Conservation (phyloP, 2,329 filamentous ascomycete species). For the Chaetomium olivaceum region DNA sequence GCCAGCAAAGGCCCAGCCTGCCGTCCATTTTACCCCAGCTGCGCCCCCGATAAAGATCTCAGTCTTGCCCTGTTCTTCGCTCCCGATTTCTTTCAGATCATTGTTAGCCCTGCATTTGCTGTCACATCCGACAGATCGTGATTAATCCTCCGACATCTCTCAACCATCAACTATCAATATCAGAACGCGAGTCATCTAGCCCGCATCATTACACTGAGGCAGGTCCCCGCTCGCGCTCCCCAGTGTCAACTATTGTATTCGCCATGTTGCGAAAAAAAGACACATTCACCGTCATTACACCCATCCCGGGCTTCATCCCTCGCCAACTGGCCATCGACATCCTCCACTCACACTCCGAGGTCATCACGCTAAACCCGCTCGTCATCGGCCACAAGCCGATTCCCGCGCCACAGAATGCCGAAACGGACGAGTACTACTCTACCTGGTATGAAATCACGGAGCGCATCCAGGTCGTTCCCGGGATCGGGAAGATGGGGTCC, state of each 20-base stretch:
- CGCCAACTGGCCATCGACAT: conserved; percentile 72
- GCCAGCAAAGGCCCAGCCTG: not conserved
- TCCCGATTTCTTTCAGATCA: conserved; percentile 12
- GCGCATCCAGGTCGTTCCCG: conserved; percentile 67
- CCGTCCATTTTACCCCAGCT: conserved; percentile 9
- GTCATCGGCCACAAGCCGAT: conserved; percentile 65
- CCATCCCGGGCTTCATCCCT: conserved; percentile 68
- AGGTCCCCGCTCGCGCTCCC: not conserved
- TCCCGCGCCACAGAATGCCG: conserved; percentile 65
- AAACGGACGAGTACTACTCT: conserved; percentile 69
- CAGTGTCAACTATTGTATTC: conserved; percentile 4
- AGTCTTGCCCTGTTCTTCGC: not conserved
- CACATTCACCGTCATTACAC: conserved; percentile 67
- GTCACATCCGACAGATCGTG: not conserved
- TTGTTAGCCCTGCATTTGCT: not conserved
- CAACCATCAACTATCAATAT: not conserved
- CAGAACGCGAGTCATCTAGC: not conserved
- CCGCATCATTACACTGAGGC: not conserved
- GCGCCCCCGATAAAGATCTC: conserved; percentile 17
- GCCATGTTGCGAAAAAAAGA: conserved; percentile 63
- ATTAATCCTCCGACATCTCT: not conserved
- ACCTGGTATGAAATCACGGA: conserved; percentile 74
- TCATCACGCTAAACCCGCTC: conserved; percentile 70
- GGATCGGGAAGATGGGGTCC: conserved; percentile 64
- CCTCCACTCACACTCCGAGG: conserved; percentile 68